Percentiles rank a stretch among this genome's conserved stretches.
These are phyloP conservation scores for Corymbia calophylla DNA, from an alignment of 441 rosid genomes.

Conservation along the genomic window DNA sequence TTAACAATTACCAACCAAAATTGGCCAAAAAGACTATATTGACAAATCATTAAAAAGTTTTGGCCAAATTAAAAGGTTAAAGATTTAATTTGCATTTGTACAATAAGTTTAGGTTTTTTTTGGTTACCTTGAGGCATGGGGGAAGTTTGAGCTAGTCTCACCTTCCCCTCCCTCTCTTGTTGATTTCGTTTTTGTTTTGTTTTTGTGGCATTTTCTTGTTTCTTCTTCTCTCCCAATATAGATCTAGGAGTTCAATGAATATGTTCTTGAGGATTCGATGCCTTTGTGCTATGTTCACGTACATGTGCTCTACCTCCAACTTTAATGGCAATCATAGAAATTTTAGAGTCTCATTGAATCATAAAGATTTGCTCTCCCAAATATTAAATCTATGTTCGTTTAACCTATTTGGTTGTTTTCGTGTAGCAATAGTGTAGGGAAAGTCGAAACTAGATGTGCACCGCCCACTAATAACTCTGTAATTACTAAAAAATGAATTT, in stretches of 20 bases:
- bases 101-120: neutral
- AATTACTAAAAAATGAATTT: too few relatives aligned
- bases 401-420: neutral
- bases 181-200: neutral
- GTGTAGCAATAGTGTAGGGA: neutral
- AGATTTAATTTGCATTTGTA: too few relatives aligned
- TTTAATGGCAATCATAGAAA: neutral
- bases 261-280: neutral
- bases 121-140: neutral
- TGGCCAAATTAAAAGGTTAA: too few relatives aligned
- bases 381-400: neutral
- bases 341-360: neutral
- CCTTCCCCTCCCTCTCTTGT: neutral
- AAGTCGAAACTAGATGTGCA: too few relatives aligned
- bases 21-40: too few relatives aligned
- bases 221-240: neutral
- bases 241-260: neutral
- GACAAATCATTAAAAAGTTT: too few relatives aligned
- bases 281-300: too few relatives aligned
- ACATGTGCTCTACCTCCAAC: neutral
- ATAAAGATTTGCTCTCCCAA: neutral
- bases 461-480: neutral
- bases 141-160: neutral
- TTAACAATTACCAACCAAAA: neutral
- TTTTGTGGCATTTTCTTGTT: too few relatives aligned